A percentile compares a stretch with the other conserved stretches of the same genome.
These are phyloP conservation scores for Naematelia encephala DNA, from an alignment of 768 basidiomycete species.

Conservation along the genomic window DNA sequence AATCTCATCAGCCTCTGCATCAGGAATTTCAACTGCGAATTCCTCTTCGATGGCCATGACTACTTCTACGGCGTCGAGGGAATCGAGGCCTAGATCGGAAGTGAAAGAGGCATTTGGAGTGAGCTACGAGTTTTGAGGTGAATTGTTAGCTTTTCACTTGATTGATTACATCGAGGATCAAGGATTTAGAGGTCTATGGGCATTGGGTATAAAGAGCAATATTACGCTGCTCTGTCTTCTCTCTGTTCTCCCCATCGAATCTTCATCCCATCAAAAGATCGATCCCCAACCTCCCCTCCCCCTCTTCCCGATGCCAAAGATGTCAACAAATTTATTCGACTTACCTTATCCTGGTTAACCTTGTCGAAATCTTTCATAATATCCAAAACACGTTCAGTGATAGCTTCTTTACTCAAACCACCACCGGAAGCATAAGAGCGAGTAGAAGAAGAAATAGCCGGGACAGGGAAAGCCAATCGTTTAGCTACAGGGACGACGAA, in stretches of 20 bases:
- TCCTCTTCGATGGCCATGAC: slow-evolving; percentile 99
- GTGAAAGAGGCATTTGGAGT: slow-evolving; percentile 64
- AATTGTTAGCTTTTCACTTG: neutral
- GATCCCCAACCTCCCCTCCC: too few species aligned
- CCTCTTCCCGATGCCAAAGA: too few species aligned
- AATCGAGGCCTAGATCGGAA: slow-evolving; percentile 86
- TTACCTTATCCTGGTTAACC: slow-evolving; percentile 70
- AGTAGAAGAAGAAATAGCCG: slow-evolving; percentile 8
- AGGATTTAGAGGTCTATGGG: neutral
- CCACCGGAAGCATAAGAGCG: slow-evolving; percentile 63
- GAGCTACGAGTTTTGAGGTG: slow-evolving; percentile 56
- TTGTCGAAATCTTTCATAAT: slow-evolving; percentile 87
- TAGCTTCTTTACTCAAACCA: slow-evolving; percentile 64
- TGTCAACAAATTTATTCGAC: too few species aligned
- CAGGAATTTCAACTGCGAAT: slow-evolving; percentile 96
- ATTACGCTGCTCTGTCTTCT: neutral
- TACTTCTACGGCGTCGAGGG: slow-evolving; percentile 93
- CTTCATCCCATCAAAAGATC: too few species aligned
- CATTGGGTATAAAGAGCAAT: neutral
- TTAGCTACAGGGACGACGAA: slow-evolving; percentile 5
- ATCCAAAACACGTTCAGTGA: slow-evolving; percentile 72
- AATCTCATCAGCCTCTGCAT: slow-evolving; percentile 92
- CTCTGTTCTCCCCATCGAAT: neutral
- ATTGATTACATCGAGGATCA: neutral
- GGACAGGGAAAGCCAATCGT: slow-evolving; percentile 16